Evolutionary conservation across 148 eudicot species (phyloP).

Genomic region (Amaranthus cruentus): DNA sequence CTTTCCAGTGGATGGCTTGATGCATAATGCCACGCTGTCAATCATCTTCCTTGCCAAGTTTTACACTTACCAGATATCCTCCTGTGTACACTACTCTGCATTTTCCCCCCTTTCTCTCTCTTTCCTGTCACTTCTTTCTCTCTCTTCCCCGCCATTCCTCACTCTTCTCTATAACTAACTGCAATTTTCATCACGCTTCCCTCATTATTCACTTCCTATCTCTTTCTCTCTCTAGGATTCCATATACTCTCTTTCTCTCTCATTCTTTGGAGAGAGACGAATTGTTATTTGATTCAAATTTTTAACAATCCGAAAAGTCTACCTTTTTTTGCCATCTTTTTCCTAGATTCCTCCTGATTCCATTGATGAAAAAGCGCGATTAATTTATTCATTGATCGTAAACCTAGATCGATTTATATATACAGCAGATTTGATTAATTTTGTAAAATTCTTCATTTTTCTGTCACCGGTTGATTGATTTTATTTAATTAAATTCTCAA

Average conservation of each 20-base stretch:
- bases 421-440: slow-evolving; percentile 5
- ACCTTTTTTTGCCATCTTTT: neutral
- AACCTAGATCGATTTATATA: neutral
- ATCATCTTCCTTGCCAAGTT: slow-evolving; percentile 9
- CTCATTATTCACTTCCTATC: neutral
- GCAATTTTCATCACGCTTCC: slow-evolving; percentile 1
- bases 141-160: slow-evolving; percentile 4
- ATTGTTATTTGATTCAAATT: neutral
- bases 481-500: too few relatives aligned
- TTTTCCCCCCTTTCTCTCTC: neutral
- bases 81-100: neutral
- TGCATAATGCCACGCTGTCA: slow-evolving; percentile 28
- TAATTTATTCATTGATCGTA: neutral
- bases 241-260: slow-evolving; percentile 15
- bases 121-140: neutral
- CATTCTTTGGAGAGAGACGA: neutral
- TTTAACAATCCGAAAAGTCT: neutral
- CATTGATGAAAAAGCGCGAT: neutral
- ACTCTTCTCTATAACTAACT: neutral
- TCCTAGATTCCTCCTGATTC: slow-evolving; percentile 22
- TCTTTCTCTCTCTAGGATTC: slow-evolving; percentile 40
- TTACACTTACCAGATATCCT: too few relatives aligned
- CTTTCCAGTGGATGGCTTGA: slow-evolving; percentile 19
- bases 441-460: neutral
- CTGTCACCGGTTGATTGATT: neutral